Conservation (phyloP, 768 basidiomycete species). For the Boletellus ananas region DNA sequence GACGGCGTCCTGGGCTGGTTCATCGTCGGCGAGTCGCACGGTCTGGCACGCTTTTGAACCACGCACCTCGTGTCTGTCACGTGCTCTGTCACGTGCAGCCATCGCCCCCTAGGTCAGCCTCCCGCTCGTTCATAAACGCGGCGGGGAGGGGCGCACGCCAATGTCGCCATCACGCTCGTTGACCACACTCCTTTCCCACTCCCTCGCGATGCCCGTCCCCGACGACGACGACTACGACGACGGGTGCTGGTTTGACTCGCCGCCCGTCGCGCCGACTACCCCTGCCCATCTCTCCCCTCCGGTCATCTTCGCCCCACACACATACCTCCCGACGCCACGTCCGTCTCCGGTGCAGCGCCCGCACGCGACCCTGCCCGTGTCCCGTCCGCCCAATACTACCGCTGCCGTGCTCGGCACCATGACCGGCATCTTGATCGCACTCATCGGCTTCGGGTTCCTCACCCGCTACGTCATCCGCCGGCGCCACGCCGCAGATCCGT, state of each 20-base stretch:
- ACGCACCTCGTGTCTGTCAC: slow-evolving; percentile 20
- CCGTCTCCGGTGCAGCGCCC: not conserved
- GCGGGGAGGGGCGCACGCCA: not conserved
- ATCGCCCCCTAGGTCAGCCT: slow-evolving; percentile 17
- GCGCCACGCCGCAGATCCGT: not conserved
- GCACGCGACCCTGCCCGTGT: not conserved
- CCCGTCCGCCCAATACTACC: not conserved
- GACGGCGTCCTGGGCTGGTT: slow-evolving; percentile 43
- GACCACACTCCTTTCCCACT: slow-evolving; percentile 10
- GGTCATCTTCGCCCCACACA: slow-evolving; percentile 12
- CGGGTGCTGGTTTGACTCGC: not conserved
- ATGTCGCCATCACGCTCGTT: slow-evolving; percentile 21
- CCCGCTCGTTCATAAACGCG: slow-evolving; percentile 11
- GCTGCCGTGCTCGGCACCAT: slow-evolving; percentile 14
- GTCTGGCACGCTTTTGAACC: slow-evolving; percentile 1
- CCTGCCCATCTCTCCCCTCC: slow-evolving; percentile 1
- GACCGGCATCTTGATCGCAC: slow-evolving; percentile 13
- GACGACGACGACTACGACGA: slow-evolving; percentile 13
- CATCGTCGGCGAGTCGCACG: slow-evolving; percentile 11
- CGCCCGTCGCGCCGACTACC: not conserved
- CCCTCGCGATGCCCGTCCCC: slow-evolving; percentile 6
- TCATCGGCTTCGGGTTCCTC: slow-evolving; percentile 2
- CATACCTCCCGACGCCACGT: not conserved
- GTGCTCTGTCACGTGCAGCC: slow-evolving; percentile 13
- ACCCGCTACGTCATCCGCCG: slow-evolving; percentile 8